Base-by-base conservation (phyloP, 345 rosid genomes). In the Luvunga scandens region DNA sequence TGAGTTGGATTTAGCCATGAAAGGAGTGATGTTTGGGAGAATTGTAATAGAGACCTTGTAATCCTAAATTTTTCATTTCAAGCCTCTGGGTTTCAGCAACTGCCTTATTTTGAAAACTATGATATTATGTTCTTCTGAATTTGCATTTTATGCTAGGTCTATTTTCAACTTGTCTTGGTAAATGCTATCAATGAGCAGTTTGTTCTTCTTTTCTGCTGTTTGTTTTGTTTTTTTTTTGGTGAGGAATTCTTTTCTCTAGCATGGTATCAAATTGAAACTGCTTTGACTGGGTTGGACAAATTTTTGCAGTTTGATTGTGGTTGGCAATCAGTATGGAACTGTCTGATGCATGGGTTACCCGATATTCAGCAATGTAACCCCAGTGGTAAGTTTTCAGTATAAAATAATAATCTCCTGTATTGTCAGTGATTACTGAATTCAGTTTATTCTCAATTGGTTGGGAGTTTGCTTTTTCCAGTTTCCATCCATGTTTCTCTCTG, bases 251-350 rank as follows among this genome's bases (percentile, higher is more conserved):
- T 38, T 38, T 7, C 2, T 38, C 42, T 38, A 7, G 42, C 10
- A 1, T 38, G 2, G 9, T 38, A 38, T 38, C 42, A 38, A 38
- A 22, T 28, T 78, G 67, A 69, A 62, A 13, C 55, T 71, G 42
- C 33, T 14, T 66, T 75, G 30, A 62, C 56, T 55, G 75, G 25
- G 31, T 77, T 84, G 77, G 72, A 33, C 39, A 66, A 72, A 38
- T 57, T n/a, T 57, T 67, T 89, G 88, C 92, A 93, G 99, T 78
- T 87, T 71, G 81, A 84, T 76, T 75, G 76, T 66, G 91, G 93
- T 77, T 93, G 98, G 99, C 92, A 90, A 57, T 81, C 83, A 77
- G 86, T 93, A 78, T 95, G 99, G 99, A 87, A 82, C 81, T 83
- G 83, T 83, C 77, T 90, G 73, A 80, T 93, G 85, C 99, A 91